Evolutionary conservation across 78 protist genomes (phyloP).

Genomic region (Cavenderia fasciculata): DNA sequence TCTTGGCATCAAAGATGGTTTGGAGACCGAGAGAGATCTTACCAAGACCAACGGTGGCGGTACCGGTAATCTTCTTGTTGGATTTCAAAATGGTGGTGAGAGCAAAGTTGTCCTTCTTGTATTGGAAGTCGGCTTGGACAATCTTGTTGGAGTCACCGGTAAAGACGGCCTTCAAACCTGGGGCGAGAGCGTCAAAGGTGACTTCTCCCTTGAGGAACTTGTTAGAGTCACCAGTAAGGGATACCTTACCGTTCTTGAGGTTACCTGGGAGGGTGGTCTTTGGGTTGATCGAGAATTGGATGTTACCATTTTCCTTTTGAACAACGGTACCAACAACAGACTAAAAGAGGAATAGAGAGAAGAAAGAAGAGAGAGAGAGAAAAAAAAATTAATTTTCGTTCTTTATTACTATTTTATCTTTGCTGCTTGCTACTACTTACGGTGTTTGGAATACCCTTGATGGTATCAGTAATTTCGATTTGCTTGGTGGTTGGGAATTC

Average conservation of each 20-base stretch:
- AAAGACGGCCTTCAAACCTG: constrained; percentile 57
- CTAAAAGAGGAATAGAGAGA: background rate
- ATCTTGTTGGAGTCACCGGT: constrained; percentile 38
- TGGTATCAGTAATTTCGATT: constrained; percentile 25
- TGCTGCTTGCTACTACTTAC: too few species aligned
- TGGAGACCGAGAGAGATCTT: constrained; percentile 31
- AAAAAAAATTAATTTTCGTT: background rate
- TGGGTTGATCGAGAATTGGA: constrained; percentile 38
- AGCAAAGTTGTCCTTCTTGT: constrained; percentile 60
- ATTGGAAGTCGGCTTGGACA: constrained; percentile 43
- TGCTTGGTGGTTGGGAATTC: constrained; percentile 53
- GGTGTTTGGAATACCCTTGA: constrained; percentile 1
- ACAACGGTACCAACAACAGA: constrained; percentile 11
- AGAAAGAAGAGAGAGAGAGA: background rate
- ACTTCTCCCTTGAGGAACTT: constrained; percentile 38
- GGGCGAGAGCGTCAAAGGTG: constrained; percentile 33
- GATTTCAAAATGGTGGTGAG: constrained; percentile 7
- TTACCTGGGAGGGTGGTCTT: background rate
- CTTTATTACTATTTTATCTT: too few species aligned
- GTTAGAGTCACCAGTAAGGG: constrained; percentile 3
- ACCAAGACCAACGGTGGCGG: background rate
- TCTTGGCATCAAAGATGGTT: background rate
- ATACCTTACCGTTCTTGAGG: background rate
- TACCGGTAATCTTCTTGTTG: constrained; percentile 2
- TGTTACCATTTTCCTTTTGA: constrained; percentile 7